A percentile compares a stretch with the other conserved stretches of the same genome.
Conservation (phyloP, 192 early-diverging fungal genomes). For the Jimgerdemannia flammicorona region DNA sequence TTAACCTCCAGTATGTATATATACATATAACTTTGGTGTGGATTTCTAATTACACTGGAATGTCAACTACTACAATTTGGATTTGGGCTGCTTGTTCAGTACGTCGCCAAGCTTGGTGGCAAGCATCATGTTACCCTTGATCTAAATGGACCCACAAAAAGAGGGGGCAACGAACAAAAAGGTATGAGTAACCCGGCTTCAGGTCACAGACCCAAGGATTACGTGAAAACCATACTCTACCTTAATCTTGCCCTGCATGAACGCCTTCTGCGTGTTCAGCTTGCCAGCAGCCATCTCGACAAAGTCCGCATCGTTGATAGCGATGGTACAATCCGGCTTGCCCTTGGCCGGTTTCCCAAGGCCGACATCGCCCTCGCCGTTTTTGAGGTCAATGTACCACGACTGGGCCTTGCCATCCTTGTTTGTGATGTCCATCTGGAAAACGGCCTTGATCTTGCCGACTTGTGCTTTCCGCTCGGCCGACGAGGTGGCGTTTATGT, state of each 20-base stretch:
- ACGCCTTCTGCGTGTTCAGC: constrained; percentile 80
- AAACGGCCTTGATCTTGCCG: constrained; percentile 72
- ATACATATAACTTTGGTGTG: no score
- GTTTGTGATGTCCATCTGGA: constrained; percentile 79
- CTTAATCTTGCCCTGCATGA: constrained; percentile 87
- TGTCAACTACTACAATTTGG: constrained; percentile 47
- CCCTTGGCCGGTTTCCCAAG: constrained; percentile 53
- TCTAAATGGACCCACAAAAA: constrained; percentile 21
- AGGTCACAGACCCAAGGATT: background rate
- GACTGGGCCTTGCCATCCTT: constrained; percentile 56
- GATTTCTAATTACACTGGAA: no score
- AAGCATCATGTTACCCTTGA: constrained; percentile 66
- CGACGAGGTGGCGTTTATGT: constrained; percentile 48
- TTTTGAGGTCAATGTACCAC: constrained; percentile 86
- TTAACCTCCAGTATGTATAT: no score
- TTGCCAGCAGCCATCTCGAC: constrained; percentile 78
- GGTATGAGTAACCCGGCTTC: background rate
- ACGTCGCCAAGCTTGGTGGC: constrained; percentile 62
- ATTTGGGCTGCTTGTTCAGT: constrained; percentile 49
- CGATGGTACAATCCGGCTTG: constrained; percentile 66
- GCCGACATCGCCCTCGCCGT: constrained; percentile 57
- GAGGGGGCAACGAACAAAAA: background rate
- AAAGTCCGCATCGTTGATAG: constrained; percentile 75
- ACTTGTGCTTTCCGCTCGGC: constrained; percentile 60
- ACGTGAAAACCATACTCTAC: constrained; percentile 28